Base-by-base conservation (phyloP, 768 basidiomycete species). In the Agrocybe pediades region DNA sequence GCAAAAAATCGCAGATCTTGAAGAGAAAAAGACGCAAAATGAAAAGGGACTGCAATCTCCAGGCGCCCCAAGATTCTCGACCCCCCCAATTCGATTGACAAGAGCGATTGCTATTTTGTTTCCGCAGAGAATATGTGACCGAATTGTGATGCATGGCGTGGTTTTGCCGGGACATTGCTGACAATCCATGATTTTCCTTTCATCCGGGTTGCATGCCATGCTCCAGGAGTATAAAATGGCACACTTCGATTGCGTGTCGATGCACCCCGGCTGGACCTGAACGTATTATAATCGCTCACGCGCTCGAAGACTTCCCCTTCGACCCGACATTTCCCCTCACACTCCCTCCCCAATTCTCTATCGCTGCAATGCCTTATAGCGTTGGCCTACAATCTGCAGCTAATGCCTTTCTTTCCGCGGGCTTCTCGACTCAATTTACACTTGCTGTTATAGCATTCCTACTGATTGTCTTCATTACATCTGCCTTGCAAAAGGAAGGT, bases 361-460 rank as follows among this genome's bases (percentile, higher is more conserved):
- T 36, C 26, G 41, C 53, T 55, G 59, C 53, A 51, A 81, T 82
- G 79, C 80, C 80, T 62, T 81, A 79, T 69, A 68, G 71, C 61
- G 65, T 79, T 48, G 81, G 80, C 46, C 68, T 82, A 41, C 74
- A 80, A 57, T 68, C 78, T 65, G 80, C 78, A 41, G 71, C 75
- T 46, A 67, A 68, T 51, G 78, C 79, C 40, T 77, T 82, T 61
- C 73, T 79, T 61, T 77, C 79, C 68, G 75, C 78, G 65, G 76
- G 80, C 24, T 72, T 81, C 59, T 68, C 77, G 26, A 72, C 71
- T 47, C 78, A 81, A 58, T 75, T 81, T 60, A 73, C 78, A 26
- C 61, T 78, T 51, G 78, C 78, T 60, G 66, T 80, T 60, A 64
- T 79, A 61, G 71, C 75, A 27, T 74, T 79, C 66, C 69, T 81